Evolutionary conservation across 768 basidiomycete species (phyloP), one percentile per base, ranked within the genome.

Genomic region (Russula earlei): DNA sequence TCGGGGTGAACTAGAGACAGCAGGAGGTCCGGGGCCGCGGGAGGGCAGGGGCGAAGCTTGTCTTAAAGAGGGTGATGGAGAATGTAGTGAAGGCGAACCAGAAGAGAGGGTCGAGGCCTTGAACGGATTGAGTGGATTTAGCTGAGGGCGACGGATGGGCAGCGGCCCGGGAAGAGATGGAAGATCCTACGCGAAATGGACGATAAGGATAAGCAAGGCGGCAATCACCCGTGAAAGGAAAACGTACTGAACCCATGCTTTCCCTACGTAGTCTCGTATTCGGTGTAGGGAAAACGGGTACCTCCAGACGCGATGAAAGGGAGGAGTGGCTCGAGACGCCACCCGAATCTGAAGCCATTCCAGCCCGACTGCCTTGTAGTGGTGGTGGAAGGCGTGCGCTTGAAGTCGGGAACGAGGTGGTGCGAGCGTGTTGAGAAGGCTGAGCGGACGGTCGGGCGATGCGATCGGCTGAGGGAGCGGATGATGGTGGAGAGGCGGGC

Each of bases 101-200:
- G 19, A 59, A 4, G 77, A 79, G 12, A 78, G 69, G 0, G 78
- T 75, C 10, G 75, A 73, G 6, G 76, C 73, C 62, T 77, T 78
- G 72, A 78, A 78, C 15, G 76, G 74, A 54, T 75, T 71, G 2
- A 77, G 70, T 0, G 71, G 63, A 33, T 68, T 71, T 20, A 78
- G 69, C 25, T 69, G 70, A 4, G 74, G 70, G 43, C 67, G 69
- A 15, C 76, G 74, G n/a, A 78, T 77, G 3, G 75, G 75, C 12
- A 77, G 54, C 6, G 75, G 68, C 25, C 69, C 68, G 1, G 75
- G 70, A 8, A 67, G 63, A 52, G 74, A 68, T 37, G 70, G 72
- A 31, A 68, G 67, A 60, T 74, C 69, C 72, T 72, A 47, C 24
- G 27, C 14, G 17, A 49, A 22, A n/a, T n/a, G 31, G n/a, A 8